phyloP scores from a whole-genome alignment of 2,329 filamentous ascomycete species.

The Eutypella sp. region DNA sequence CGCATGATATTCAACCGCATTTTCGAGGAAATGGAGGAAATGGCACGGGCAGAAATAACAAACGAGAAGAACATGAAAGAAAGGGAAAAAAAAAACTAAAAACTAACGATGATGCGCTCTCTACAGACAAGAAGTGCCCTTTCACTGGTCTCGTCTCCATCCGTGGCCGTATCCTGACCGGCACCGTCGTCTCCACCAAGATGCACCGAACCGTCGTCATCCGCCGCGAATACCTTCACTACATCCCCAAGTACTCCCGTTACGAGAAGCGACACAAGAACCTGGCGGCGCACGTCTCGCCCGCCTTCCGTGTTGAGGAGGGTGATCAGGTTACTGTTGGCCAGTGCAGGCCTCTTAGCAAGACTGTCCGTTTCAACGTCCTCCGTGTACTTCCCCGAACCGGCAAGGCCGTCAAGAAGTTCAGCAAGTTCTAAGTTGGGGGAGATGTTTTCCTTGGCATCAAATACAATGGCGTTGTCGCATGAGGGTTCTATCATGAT shows the following conservation, averaged over 20 bases:
- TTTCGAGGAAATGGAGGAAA: too few relatives aligned
- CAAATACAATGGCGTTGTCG: conserved; percentile 46
- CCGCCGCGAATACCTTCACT: conserved; percentile 99
- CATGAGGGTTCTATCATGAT: conserved; percentile 43
- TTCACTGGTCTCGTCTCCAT: conserved; percentile 99
- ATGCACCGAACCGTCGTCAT: conserved; percentile 99
- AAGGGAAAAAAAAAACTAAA: neutral
- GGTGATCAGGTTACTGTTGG: conserved; percentile 99
- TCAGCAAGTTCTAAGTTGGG: conserved; percentile 89
- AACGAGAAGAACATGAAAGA: neutral
- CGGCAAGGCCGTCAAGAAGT: conserved; percentile 95
- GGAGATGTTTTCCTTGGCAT: conserved; percentile 45
- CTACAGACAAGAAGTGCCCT: conserved; percentile 99
- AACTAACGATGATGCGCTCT: conserved; percentile 16
- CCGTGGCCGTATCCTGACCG: conserved; percentile 99
- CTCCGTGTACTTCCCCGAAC: conserved; percentile 96
- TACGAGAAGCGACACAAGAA: conserved; percentile 99
- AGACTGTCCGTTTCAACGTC: conserved; percentile 99
- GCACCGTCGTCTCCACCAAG: conserved; percentile 99
- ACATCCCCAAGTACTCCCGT: conserved; percentile 98
- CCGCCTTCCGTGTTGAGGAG: conserved; percentile 99
- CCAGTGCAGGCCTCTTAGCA: conserved; percentile 98
- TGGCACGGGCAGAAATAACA: neutral
- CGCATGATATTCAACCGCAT: neutral
- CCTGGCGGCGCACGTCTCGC: conserved; percentile 96